Evolutionary conservation across 495 filamentous ascomycete genomes (phyloP), one percentile per base, ranked within the genome.

Genomic region (Sabuloglossum arenarium): DNA sequence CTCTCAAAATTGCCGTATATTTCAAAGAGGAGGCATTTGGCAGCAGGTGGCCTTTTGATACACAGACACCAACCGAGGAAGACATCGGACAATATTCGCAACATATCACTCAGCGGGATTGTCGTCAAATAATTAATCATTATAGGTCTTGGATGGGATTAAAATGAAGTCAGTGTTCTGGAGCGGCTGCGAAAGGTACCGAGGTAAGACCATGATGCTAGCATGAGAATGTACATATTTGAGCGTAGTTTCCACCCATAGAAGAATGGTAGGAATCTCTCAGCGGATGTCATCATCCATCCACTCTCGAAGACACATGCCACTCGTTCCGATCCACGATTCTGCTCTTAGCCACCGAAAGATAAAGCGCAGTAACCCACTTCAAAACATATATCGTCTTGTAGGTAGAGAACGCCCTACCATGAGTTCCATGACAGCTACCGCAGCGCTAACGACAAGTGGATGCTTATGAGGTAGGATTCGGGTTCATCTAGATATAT

Each of bases 401-500:
- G 6, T 21, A 21, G n/a, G 39, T 10, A 43, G 3, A 43, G 19
- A 2, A 21, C 21, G 5, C 47, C 21, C 47, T 23, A 29, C 16
- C 47, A 6, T 14, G 16, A 27, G 47, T 28, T 51, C 16, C 24
- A 2, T 10, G 9, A 14, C 45, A 29, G 8, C 47, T 10, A 34
- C 51, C 21, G 28, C 47, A 49, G 9, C 21, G 12, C 28, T 11
- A 27, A n/a, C 25, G 47, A 28, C 29, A 51, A 51, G 25, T 29
- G 4, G 16, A 29, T 16, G 55, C 52, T 66, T 74, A 78, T 47
- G 75, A 60, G 49, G 73, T 73, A 37, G 77, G 78, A 71, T 79
- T 80, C 63, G 77, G 76, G 73, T 80, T 80, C 77, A 80, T 80
- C 74, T 73, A 31, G 24, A 32, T 29, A 54, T 37, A 32, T 29